Evolutionary conservation across 768 basidiomycete genomes (phyloP).

Genomic region (Infundibulicybe gibba): DNA sequence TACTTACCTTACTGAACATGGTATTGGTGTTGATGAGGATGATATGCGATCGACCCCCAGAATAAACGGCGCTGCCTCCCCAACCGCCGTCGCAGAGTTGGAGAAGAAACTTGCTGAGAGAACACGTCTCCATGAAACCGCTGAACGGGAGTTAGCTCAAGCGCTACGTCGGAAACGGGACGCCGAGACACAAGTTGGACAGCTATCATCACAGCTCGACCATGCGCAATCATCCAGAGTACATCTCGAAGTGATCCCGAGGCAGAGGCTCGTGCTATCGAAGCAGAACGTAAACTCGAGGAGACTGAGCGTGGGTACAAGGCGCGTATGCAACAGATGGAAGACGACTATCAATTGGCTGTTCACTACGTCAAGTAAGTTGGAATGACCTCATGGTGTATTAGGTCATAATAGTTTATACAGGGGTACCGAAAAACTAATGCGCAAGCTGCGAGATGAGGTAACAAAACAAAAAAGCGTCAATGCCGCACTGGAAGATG

Average conservation of each 20-base stretch:
- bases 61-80: conserved; percentile 32
- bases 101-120: conserved; percentile 77
- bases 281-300: conserved; percentile 74
- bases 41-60: conserved; percentile 46
- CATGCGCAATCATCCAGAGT: conserved; percentile 57
- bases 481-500: conserved; percentile 78
- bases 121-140: conserved; percentile 65
- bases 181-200: conserved; percentile 64
- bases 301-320: conserved; percentile 79
- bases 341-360: conserved; percentile 94
- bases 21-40: conserved; percentile 75
- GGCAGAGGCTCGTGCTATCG: conserved; percentile 40
- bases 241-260: conserved; percentile 33
- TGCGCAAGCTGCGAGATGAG: conserved; percentile 95
- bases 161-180: conserved; percentile 67
- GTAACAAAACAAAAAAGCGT: conserved; percentile 84
- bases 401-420: conserved; percentile 8
- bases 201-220: conserved; percentile 66
- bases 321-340: conserved; percentile 81
- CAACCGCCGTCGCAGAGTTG: conserved; percentile 59
- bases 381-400: conserved; percentile 7
- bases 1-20: conserved; percentile 85
- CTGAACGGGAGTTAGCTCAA: conserved; percentile 73
- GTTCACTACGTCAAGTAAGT: conserved; percentile 96
- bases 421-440: conserved; percentile 97